phyloP scores from a whole-genome alignment of 257 asterid genomes.

The Fraxinus quadrangulata region DNA sequence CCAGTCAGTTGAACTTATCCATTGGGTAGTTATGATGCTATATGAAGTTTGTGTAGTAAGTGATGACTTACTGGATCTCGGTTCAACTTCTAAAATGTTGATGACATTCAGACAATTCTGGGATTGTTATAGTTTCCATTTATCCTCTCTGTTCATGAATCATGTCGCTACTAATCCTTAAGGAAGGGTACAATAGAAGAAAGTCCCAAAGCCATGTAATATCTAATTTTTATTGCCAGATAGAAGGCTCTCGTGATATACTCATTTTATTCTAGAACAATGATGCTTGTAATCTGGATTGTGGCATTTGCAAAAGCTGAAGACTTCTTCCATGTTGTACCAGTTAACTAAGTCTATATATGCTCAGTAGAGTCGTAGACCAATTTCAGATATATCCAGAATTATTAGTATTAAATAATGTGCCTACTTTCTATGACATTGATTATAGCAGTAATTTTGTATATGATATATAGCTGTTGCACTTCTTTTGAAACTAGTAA shows the following conservation, averaged over 20 bases:
- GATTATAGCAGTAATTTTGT: background rate
- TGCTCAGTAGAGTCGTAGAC: background rate
- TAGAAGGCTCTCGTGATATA: background rate
- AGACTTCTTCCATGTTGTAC: background rate
- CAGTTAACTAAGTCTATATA: background rate
- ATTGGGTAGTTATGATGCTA: background rate
- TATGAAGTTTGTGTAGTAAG: background rate
- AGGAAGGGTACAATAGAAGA: slow-evolving; percentile 16
- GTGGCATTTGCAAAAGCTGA: background rate
- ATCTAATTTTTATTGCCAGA: background rate
- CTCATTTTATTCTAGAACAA: background rate
- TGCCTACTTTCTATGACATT: background rate
- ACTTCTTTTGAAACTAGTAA: slow-evolving; percentile 11
- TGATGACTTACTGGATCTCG: background rate
- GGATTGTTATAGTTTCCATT: slow-evolving; percentile 12
- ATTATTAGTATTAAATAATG: background rate
- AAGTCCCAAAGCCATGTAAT: background rate
- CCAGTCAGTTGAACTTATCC: background rate
- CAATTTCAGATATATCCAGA: background rate
- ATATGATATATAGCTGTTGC: slow-evolving; percentile 1
- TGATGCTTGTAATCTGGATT: background rate
- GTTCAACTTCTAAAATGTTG: background rate
- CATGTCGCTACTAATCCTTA: background rate
- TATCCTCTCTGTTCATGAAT: slow-evolving; percentile 2
- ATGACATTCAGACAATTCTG: slow-evolving; percentile 3